A percentile compares a stretch with the other conserved stretches of the same genome.
phyloP scores from a whole-genome alignment of 352 stramenopile species.

The Phytophthora citricola region DNA sequence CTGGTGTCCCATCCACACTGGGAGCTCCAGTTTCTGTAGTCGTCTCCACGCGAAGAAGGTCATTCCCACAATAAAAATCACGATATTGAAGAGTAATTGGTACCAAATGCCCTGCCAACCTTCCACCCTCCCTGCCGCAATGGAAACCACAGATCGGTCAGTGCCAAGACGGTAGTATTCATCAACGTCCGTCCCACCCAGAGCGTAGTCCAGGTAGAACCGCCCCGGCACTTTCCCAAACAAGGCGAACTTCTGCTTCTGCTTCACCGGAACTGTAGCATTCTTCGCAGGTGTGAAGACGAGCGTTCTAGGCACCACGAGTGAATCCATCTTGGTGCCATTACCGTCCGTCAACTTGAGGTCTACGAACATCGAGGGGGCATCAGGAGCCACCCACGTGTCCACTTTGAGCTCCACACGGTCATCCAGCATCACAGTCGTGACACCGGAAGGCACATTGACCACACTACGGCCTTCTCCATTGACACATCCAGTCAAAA shows the following conservation, averaged over 20 bases:
- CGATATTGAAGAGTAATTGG: conserved; percentile 66
- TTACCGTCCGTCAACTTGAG: conserved; percentile 54
- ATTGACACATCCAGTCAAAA: conserved; percentile 1
- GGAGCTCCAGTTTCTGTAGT: conserved; percentile 58
- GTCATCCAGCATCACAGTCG: conserved; percentile 46
- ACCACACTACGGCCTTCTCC: conserved; percentile 38
- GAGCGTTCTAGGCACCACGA: conserved; percentile 48
- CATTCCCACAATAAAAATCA: conserved; percentile 59
- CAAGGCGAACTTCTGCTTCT: conserved; percentile 53
- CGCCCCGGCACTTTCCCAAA: conserved; percentile 44
- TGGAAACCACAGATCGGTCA: conserved; percentile 58
- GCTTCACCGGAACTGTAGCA: conserved; percentile 18
- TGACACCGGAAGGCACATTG: conserved; percentile 62
- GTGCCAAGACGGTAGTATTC: conserved; percentile 60
- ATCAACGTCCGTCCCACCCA: conserved; percentile 41
- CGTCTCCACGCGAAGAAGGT: conserved; percentile 72
- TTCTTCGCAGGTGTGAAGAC: conserved; percentile 43
- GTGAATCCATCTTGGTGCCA: conserved; percentile 35
- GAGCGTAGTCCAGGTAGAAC: conserved; percentile 67
- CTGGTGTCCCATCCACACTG: conserved; percentile 68
- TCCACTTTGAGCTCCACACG: conserved; percentile 51
- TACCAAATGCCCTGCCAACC: conserved; percentile 78
- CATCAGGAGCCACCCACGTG: conserved; percentile 46
- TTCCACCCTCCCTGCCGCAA: conserved; percentile 45
- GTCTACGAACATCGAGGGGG: conserved; percentile 51